Evolutionary conservation across 2,329 filamentous ascomycete genomes (phyloP), one percentile per base, ranked within the genome.

Genomic region (Onygenales sp.): DNA sequence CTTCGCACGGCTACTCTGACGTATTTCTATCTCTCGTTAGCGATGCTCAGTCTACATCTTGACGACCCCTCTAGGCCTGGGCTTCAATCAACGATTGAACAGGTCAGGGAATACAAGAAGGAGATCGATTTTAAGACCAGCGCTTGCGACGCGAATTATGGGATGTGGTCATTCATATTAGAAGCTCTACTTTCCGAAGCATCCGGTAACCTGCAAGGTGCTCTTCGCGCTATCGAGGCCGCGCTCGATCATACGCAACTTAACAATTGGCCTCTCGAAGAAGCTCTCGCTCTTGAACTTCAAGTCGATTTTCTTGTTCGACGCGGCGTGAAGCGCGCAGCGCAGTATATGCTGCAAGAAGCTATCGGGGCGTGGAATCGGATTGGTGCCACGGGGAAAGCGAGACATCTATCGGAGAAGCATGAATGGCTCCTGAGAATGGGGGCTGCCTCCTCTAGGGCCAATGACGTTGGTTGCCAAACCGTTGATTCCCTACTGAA

Each of bases 341-440:
- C 81, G 46, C 75, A 80, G 52, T 74, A 77, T 45, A 73, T 82
- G 37, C 66, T 84, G 33, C 75, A 78, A 54, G 79, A 84, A 55
- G 74, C 77, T 21, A 77, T 84, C 47, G 74, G 78, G 9, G 77
- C 78, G 7, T 85, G 83, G 68, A 74, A 77, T 45, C 72, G 77
- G 11, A 75, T 83, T 45, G 77, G 78, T 39, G 82, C 81, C 1
- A 70, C 68, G 54, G 82, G 81, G 8, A 84, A 84, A 63, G 78
- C 78, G 2, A 69, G 75, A 33, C 78, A 84, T 43, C 66, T 85
- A 6, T 67, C 73, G 2, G 74, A 77, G 53, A 83, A 81, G 58
- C 80, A 82, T 56, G 80, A 82, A 58, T 83, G 77, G 72, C 62
- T 85, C n/a, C 67, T 84, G 32, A 77, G 77, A 56, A 79, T 77